Evolutionary conservation across 2,329 filamentous ascomycete genomes (phyloP).

Genomic region (Diaporthe caulivora): DNA sequence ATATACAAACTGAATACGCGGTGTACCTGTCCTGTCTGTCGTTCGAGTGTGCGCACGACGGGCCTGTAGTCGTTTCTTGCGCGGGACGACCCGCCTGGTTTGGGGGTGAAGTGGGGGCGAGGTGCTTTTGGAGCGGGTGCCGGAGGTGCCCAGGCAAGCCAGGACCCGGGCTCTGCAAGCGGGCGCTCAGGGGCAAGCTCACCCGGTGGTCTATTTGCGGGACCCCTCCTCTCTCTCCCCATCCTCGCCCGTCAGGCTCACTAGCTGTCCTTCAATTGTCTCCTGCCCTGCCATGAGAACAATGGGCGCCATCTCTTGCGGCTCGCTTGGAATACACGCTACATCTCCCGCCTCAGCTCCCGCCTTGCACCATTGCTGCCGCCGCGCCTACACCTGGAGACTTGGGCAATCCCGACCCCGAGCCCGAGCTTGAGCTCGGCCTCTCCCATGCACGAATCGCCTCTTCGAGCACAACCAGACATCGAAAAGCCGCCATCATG

Average conservation of each 20-base stretch:
- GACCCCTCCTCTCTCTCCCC: conserved; percentile 3
- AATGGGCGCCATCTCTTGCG: conserved; percentile 20
- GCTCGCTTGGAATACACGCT: conserved; percentile 7
- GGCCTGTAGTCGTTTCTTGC: background rate
- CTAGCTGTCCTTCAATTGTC: conserved; percentile 8
- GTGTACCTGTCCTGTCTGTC: background rate
- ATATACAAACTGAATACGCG: too few relatives aligned
- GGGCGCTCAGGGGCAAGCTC: conserved; percentile 26
- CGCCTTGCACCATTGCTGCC: background rate
- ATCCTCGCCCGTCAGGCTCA: background rate
- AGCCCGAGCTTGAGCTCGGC: background rate
- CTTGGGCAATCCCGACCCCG: background rate
- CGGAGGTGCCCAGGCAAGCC: background rate
- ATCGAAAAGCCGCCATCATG: conserved; percentile 49
- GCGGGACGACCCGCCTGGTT: background rate
- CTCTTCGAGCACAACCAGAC: background rate
- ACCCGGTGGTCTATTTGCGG: background rate
- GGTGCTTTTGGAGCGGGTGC: background rate
- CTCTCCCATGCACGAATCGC: background rate
- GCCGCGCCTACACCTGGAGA: background rate
- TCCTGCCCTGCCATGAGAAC: conserved; percentile 17
- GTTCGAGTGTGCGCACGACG: too few relatives aligned
- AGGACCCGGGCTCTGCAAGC: background rate
- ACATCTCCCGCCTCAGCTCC: background rate
- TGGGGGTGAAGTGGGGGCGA: too few relatives aligned